A percentile compares a stretch with the other conserved stretches of the same genome.
phyloP scores from a whole-genome alignment of 768 basidiomycete species.

The Pisolithus marmoratus region DNA sequence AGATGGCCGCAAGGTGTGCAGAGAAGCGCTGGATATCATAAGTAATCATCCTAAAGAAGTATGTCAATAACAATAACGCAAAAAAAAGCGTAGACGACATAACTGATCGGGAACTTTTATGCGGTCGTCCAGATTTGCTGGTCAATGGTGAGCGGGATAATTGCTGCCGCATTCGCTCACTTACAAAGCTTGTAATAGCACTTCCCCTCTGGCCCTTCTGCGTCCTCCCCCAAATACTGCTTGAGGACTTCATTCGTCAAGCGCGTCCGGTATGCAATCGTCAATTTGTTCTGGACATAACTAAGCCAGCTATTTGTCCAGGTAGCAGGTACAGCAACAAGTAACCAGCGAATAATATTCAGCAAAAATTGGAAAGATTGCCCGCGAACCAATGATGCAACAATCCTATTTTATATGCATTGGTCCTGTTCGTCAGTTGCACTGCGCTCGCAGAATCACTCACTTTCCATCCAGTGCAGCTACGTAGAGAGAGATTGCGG shows the following conservation, averaged over 20 bases:
- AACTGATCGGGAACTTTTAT: slow-evolving; percentile 96
- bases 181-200: slow-evolving; percentile 89
- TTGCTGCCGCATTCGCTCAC: slow-evolving; percentile 18
- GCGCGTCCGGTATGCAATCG: slow-evolving; percentile 82
- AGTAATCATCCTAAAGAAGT: slow-evolving; percentile 72
- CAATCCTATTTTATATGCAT: slow-evolving; percentile 54
- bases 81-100: slow-evolving; percentile 13
- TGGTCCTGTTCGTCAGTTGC: neutral
- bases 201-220: slow-evolving; percentile 64
- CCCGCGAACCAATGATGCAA: slow-evolving; percentile 89
- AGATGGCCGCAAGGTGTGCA: slow-evolving; percentile 85
- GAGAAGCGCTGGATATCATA: slow-evolving; percentile 95
- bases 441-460: slow-evolving; percentile 14
- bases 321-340: slow-evolving; percentile 89
- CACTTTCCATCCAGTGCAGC: slow-evolving; percentile 90
- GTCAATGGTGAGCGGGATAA: slow-evolving; percentile 3
- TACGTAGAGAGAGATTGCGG: slow-evolving; percentile 90
- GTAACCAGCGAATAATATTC: slow-evolving; percentile 85
- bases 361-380: slow-evolving; percentile 70
- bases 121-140: slow-evolving; percentile 91
- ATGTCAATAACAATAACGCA: slow-evolving; percentile 7
- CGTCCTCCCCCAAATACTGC: slow-evolving; percentile 75
- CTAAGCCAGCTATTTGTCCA: slow-evolving; percentile 92
- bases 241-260: slow-evolving; percentile 79
- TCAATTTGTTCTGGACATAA: slow-evolving; percentile 90